Conservation (phyloP, 2,329 filamentous ascomycete genomes). For the Aspergillus tubingensis region DNA sequence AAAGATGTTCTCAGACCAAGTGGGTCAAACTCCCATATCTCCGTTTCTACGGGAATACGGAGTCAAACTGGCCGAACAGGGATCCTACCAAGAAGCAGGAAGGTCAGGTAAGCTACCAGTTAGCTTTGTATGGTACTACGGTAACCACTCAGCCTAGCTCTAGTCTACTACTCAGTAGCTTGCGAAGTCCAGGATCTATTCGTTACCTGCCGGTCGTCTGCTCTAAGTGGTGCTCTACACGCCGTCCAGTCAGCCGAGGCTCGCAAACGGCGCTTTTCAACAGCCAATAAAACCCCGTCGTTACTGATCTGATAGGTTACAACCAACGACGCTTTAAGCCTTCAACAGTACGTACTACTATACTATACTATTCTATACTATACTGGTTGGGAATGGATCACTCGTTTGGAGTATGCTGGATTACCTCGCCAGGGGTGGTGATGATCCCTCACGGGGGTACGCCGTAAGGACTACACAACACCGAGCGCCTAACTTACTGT, state of each 20-base stretch:
- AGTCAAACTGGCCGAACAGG: conserved; percentile 10
- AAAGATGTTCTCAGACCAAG: conserved; percentile 7
- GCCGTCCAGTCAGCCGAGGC: neutral
- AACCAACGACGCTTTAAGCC: neutral
- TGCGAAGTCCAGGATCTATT: too few species aligned
- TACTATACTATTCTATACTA: neutral
- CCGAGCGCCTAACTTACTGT: too few species aligned
- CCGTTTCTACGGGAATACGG: conserved; percentile 9
- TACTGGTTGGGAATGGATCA: neutral
- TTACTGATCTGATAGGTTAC: neutral
- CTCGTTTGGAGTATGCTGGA: neutral
- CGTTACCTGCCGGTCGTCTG: neutral
- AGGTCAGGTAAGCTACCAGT: conserved; percentile 8
- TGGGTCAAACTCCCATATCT: conserved; percentile 13
- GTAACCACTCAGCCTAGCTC: neutral
- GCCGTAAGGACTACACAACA: neutral
- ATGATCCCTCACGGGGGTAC: neutral
- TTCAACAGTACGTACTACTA: neutral
- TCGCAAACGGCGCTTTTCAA: neutral
- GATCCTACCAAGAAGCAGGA: conserved; percentile 13
- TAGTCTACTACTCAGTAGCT: neutral
- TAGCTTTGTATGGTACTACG: conserved; percentile 1
- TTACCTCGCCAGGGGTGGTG: neutral
- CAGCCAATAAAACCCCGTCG: neutral
- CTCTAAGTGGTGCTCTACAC: conserved; percentile 2